Conservation (phyloP, 352 stramenopile species). For the Globisporangium acanthophoron region DNA sequence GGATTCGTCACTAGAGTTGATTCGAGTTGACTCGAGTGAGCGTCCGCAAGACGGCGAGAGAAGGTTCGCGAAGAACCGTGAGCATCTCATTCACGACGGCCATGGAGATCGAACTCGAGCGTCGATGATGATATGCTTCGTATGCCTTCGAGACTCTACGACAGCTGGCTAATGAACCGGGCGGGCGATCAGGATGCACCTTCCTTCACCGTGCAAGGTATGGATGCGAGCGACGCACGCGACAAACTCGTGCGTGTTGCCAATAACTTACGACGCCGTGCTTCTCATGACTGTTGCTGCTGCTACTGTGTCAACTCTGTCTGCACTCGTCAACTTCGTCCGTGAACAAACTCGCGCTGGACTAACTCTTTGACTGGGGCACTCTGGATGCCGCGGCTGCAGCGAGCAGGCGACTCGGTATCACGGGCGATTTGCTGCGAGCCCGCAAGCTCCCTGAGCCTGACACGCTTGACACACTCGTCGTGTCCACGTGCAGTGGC, state of each 20-base stretch:
- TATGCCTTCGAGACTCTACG: no score
- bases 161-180: no score
- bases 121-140: no score
- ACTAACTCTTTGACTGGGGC: background rate
- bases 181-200: no score
- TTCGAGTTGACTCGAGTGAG: no score
- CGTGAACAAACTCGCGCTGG: background rate
- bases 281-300: background rate
- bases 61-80: background rate
- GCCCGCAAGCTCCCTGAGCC: background rate
- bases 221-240: no score
- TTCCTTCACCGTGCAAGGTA: no score
- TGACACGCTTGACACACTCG: background rate
- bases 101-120: no score
- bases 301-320: background rate
- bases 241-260: background rate
- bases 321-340: background rate
- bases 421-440: background rate
- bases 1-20: no score
- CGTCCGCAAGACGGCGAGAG: background rate
- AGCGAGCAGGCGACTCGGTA: background rate
- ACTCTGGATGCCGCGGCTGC: background rate
- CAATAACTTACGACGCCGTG: background rate
- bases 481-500: conserved; percentile 3
- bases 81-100: no score